Percentiles rank a stretch among this genome's conserved stretches.
These are phyloP conservation scores for Colletotrichum kahawae DNA, from an alignment of 2,329 filamentous ascomycete species.

Conservation along the genomic window DNA sequence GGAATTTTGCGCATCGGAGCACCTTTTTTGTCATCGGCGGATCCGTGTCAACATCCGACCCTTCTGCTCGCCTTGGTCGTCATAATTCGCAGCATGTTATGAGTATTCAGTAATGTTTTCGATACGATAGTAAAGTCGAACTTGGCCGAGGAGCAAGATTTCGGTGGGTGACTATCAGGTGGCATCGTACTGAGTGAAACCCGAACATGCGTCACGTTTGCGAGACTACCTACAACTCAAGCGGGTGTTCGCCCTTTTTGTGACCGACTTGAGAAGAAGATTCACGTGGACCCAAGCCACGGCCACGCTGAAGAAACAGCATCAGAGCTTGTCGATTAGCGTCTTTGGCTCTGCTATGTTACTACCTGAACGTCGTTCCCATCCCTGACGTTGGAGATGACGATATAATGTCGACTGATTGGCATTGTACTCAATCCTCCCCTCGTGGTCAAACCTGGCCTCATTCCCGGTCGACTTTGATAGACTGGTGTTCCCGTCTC, in stretches of 20 bases:
- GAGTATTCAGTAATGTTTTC: not conserved
- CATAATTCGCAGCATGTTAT: not conserved
- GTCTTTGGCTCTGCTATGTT: not conserved
- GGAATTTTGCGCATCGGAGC: not conserved
- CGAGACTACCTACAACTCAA: not conserved
- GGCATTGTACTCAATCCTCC: rapidly evolving
- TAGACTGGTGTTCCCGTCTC: too few relatives aligned
- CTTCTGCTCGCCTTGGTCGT: not conserved
- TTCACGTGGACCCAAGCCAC: not conserved
- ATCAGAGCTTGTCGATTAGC: rapidly evolving
- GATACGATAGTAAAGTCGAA: too few relatives aligned
- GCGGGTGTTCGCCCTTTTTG: not conserved
- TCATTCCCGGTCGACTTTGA: not conserved
- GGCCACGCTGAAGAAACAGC: not conserved
- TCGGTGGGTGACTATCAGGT: not conserved
- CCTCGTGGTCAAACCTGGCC: not conserved
- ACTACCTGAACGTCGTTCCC: not conserved
- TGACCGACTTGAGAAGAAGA: not conserved
- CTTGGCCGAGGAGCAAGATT: not conserved
- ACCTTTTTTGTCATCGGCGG: not conserved
- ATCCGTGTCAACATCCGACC: not conserved
- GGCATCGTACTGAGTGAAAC: too few relatives aligned
- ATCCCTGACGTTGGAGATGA: not conserved
- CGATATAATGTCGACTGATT: not conserved
- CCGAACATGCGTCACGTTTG: not conserved